phyloP scores from a whole-genome alignment of 306 rosid species.

The Clitoria ternatea region DNA sequence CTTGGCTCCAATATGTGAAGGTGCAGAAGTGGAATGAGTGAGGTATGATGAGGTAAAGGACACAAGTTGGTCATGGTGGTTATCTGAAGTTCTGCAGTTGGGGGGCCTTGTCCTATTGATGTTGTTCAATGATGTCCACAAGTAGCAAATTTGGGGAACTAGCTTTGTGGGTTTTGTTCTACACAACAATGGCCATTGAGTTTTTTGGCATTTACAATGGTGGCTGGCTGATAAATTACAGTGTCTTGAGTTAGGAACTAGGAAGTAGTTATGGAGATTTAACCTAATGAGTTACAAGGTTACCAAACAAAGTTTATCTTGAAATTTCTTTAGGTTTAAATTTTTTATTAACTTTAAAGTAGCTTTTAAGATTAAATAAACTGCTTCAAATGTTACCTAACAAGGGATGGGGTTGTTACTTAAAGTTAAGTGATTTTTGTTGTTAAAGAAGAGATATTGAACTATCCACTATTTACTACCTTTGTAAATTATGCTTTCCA shows the following conservation, averaged over 20 bases:
- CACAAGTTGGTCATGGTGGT: no score
- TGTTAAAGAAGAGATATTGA: background rate
- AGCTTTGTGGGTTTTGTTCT: background rate
- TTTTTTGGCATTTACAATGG: background rate
- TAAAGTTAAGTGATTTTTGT: slow-evolving; percentile 18
- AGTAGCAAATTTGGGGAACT: no score
- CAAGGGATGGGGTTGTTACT: background rate
- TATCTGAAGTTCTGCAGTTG: no score
- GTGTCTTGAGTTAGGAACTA: background rate
- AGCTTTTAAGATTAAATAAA: background rate
- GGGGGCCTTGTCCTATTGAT: no score
- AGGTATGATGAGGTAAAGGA: no score
- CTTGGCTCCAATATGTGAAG: no score
- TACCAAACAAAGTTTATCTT: no score
- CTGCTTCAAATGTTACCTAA: background rate
- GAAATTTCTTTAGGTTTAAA: no score
- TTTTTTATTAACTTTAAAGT: no score
- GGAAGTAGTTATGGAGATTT: background rate
- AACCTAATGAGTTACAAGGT: no score
- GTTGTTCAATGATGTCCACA: no score
- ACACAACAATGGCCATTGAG: background rate
- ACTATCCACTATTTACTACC: background rate
- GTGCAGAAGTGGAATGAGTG: no score
- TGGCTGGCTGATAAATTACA: background rate
- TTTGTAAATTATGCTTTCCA: slow-evolving; percentile 33